These are phyloP conservation scores for Cyclotella baltica DNA, from an alignment of 108 stramenopile species.

Conservation along the genomic window DNA sequence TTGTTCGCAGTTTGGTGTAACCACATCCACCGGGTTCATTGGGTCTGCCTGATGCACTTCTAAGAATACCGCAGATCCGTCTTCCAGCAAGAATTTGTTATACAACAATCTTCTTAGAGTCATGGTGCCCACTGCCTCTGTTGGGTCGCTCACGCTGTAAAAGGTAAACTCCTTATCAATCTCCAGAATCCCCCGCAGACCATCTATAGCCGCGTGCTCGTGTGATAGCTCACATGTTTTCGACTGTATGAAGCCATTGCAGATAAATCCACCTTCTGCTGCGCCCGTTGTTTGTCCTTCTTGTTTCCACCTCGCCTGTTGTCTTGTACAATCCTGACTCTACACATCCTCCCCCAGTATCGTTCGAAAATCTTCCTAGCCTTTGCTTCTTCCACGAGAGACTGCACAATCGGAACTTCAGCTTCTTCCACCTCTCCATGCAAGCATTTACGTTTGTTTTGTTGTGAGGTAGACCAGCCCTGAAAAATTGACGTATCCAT, in stretches of 20 bases:
- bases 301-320: background rate
- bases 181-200: constrained; percentile 3
- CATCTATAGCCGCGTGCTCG: background rate
- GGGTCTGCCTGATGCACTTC: constrained; percentile 3
- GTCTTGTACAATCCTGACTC: background rate
- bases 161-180: background rate
- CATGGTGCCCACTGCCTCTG: too few relatives aligned
- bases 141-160: background rate
- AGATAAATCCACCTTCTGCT: background rate
- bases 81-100: background rate
- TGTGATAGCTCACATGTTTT: background rate
- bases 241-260: background rate
- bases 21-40: constrained; percentile 8
- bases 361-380: background rate
- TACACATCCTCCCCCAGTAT: background rate
- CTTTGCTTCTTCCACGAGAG: background rate
- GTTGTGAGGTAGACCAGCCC: background rate
- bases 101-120: background rate
- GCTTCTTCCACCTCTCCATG: background rate
- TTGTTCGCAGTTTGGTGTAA: background rate
- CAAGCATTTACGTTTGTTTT: background rate
- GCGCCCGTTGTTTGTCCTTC: background rate
- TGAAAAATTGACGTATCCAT: background rate
- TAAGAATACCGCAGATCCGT: background rate
- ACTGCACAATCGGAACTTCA: background rate